Conservation (phyloP, 2,329 filamentous ascomycete genomes). For the Tolypocladium amazonense region DNA sequence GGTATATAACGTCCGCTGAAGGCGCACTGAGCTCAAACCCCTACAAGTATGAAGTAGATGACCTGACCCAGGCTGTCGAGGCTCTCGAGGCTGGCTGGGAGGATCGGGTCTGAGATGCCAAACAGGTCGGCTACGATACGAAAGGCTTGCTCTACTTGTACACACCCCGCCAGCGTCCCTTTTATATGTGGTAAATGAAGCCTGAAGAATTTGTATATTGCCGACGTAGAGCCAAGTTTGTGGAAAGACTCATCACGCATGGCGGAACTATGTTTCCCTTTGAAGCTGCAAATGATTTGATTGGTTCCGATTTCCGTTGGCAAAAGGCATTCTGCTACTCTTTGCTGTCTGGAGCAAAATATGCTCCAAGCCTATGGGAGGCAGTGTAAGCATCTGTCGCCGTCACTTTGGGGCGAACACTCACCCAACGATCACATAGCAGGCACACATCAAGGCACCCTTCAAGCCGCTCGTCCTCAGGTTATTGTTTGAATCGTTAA, state of each 20-base stretch:
- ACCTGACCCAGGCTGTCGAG: no score
- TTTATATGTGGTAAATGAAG: not conserved
- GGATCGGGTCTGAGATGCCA: not conserved
- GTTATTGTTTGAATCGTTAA: conserved; percentile 61
- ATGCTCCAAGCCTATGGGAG: conserved; percentile 2
- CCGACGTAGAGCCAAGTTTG: not conserved
- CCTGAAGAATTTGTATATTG: not conserved
- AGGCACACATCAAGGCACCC: conserved; percentile 45
- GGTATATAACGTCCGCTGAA: conserved; percentile 30
- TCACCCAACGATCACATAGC: conserved; percentile 40
- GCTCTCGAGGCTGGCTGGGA: not conserved
- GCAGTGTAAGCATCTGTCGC: not conserved
- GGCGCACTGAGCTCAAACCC: not conserved
- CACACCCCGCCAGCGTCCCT: no score
- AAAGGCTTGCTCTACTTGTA: not conserved
- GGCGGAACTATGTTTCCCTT: not conserved
- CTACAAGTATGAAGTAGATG: no score
- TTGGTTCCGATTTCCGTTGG: not conserved
- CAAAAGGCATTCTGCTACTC: not conserved
- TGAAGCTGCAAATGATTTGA: not conserved
- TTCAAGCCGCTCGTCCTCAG: conserved; percentile 37
- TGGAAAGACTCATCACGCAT: not conserved
- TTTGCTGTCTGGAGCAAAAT: conserved; percentile 3
- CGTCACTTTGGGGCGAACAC: not conserved
- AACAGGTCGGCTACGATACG: not conserved